phyloP scores from a whole-genome alignment of 306 rosid species.

The Fragaria iinumae region DNA sequence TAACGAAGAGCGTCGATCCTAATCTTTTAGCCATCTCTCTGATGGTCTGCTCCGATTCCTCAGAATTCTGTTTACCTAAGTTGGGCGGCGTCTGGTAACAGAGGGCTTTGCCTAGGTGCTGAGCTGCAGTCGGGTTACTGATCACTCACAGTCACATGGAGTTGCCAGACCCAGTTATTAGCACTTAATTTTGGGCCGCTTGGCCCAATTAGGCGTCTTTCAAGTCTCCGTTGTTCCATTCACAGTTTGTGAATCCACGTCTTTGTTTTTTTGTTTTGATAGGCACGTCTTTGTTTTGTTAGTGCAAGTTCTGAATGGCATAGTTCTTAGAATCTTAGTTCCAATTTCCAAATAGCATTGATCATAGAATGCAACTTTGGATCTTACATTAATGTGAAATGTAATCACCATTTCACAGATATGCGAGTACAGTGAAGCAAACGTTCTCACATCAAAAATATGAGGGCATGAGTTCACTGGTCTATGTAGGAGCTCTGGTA shows the following conservation, averaged over 20 bases:
- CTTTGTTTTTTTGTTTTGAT: no score
- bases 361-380: not conserved
- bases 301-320: no score
- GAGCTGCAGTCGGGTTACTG: not conserved
- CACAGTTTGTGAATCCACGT: not conserved
- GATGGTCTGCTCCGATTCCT: not conserved
- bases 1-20: slow-evolving; percentile 47
- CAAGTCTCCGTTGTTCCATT: not conserved
- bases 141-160: not conserved
- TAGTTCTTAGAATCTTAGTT: no score
- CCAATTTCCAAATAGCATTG: not conserved
- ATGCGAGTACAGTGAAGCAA: no score
- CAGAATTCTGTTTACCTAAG: not conserved
- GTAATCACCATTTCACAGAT: not conserved
- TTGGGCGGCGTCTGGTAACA: not conserved
- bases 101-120: not conserved
- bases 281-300: no score
- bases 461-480: no score
- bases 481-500: not conserved
- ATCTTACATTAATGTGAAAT: not conserved
- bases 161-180: not conserved
- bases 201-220: not conserved
- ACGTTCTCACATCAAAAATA: not conserved
- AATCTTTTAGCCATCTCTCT: slow-evolving; percentile 47
- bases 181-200: not conserved